Conservation (phyloP, 768 basidiomycete species). For the Pleurotus cornucopiae region DNA sequence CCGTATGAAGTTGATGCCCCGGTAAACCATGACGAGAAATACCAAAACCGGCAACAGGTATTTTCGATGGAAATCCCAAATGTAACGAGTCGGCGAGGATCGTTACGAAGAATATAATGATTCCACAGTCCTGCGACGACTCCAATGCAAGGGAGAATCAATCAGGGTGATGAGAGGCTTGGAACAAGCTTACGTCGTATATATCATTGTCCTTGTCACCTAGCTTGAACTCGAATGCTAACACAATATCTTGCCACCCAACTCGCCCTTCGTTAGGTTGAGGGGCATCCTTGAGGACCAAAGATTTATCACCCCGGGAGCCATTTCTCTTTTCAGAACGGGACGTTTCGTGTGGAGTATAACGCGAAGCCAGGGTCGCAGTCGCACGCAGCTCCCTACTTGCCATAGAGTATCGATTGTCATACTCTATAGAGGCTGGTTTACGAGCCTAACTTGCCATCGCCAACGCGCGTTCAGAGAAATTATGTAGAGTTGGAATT, state of each 20-base stretch:
- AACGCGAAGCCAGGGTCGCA: neutral
- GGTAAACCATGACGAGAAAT: conserved; percentile 7
- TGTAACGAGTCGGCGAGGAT: conserved; percentile 4
- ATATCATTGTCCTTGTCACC: neutral
- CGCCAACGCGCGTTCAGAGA: neutral
- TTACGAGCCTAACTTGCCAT: too few relatives aligned
- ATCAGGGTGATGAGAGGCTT: neutral
- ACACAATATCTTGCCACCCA: neutral
- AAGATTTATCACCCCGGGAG: neutral
- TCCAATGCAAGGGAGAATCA: neutral
- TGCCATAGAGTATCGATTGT: neutral
- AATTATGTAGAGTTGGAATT: neutral
- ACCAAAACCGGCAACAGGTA: conserved; percentile 5
- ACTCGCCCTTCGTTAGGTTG: neutral
- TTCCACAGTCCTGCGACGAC: conserved; percentile 1
- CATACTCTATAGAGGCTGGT: too few relatives aligned
- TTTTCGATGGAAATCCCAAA: conserved; percentile 10
- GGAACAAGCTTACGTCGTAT: neutral
- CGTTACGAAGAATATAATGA: conserved; percentile 9
- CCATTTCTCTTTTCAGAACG: neutral
- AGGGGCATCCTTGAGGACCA: neutral
- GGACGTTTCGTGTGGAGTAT: neutral
- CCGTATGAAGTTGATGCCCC: conserved; percentile 1
- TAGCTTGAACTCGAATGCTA: neutral
- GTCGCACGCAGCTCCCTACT: neutral